A percentile compares a stretch with the other conserved stretches of the same genome.
Evolutionary conservation across 2,329 filamentous ascomycete species (phyloP).

Genomic region (Chrysoporthe austroafricana): DNA sequence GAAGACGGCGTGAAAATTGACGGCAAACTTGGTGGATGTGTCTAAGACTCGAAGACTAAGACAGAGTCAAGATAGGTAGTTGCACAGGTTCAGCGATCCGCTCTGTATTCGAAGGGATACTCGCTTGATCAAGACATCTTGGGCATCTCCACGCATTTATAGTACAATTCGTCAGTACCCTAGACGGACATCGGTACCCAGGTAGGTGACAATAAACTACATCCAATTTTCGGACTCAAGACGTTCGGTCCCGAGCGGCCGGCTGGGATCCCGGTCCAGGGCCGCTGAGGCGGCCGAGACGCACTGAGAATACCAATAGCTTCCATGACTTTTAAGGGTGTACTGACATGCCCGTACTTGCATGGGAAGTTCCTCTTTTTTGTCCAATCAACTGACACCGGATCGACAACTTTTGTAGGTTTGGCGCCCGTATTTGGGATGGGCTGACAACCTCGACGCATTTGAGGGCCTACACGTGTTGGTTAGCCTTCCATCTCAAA

Average conservation of each 20-base stretch:
- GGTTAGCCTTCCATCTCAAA: background rate
- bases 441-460: background rate
- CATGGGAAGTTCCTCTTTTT: background rate
- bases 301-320: background rate
- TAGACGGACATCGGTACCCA: background rate
- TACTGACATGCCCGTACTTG: background rate
- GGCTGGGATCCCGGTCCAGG: background rate
- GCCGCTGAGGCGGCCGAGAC: slow-evolving; percentile 3
- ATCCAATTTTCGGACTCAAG: background rate
- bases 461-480: background rate
- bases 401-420: background rate
- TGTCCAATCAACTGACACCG: background rate
- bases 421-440: background rate
- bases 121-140: background rate
- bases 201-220: background rate
- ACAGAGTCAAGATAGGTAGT: background rate
- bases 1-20: background rate
- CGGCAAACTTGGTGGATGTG: background rate
- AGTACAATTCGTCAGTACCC: too few species aligned
- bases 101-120: background rate
- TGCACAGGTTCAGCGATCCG: background rate
- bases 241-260: slow-evolving; percentile 11
- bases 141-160: background rate
- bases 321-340: background rate
- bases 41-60: too few species aligned